Evolutionary conservation across 1,284 basidiomycete species (phyloP).

Genomic region (Apiotrichum gracile): DNA sequence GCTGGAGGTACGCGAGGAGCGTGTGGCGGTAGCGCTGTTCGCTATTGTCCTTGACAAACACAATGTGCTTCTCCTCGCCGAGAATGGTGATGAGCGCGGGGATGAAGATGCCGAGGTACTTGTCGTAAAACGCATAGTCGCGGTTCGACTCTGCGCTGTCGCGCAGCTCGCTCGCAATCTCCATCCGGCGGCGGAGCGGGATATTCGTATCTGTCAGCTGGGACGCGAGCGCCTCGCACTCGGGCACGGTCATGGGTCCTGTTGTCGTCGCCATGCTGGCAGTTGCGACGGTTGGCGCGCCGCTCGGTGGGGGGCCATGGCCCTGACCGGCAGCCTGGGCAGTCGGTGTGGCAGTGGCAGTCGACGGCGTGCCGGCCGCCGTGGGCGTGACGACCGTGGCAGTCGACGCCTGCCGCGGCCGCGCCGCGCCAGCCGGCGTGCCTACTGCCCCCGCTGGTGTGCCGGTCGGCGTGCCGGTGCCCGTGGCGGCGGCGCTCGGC

Average conservation of each 20-base stretch:
- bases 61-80: constrained; percentile 64
- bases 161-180: constrained; percentile 66
- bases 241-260: constrained; percentile 35
- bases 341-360: constrained; percentile 27
- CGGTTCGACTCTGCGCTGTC: constrained; percentile 79
- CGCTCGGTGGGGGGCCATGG: constrained; percentile 9
- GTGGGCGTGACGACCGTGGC: constrained; percentile 25
- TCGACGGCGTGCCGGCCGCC: constrained; percentile 5
- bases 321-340: not conserved
- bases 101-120: constrained; percentile 56
- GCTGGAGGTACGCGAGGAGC: constrained; percentile 80
- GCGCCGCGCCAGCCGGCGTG: not conserved
- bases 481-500: no score
- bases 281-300: constrained; percentile 15
- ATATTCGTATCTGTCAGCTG: constrained; percentile 32
- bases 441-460: not conserved
- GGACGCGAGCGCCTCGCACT: constrained; percentile 40
- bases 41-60: constrained; percentile 64
- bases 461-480: no score
- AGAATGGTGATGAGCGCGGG: constrained; percentile 75
- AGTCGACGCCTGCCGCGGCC: constrained; percentile 40
- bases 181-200: constrained; percentile 20
- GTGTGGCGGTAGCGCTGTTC: constrained; percentile 80
- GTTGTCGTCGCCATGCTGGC: constrained; percentile 18
- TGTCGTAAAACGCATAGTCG: constrained; percentile 67